Evolutionary conservation across 495 filamentous ascomycete genomes (phyloP).

Genomic region (Aspergillus egyptiacus): DNA sequence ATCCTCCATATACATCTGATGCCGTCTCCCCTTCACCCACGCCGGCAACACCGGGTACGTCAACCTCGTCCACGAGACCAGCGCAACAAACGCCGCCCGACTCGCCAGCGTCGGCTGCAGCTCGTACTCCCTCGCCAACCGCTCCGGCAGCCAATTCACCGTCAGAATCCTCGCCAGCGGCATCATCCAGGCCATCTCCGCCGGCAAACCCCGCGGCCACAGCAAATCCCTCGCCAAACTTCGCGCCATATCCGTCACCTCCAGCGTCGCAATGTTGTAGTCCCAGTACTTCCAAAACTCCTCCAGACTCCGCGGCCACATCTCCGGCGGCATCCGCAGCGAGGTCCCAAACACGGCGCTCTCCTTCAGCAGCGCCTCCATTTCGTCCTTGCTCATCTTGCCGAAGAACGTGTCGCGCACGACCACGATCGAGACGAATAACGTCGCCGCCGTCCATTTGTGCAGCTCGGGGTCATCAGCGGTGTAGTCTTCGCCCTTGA

Average conservation of each 20-base stretch:
- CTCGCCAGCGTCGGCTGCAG: slow-evolving; percentile 4
- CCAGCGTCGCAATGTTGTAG: slow-evolving; percentile 16
- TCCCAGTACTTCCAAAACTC: slow-evolving; percentile 21
- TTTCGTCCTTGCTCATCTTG: slow-evolving; percentile 1
- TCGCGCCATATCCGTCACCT: slow-evolving; percentile 17
- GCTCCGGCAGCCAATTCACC: slow-evolving; percentile 16
- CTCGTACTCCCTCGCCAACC: slow-evolving; percentile 13
- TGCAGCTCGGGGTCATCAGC: slow-evolving; percentile 20
- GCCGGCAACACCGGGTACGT: slow-evolving; percentile 12
- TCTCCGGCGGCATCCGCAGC: slow-evolving; percentile 15
- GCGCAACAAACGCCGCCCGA: slow-evolving; percentile 2
- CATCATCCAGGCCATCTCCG: slow-evolving; percentile 2
- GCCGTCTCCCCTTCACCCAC: slow-evolving; percentile 10
- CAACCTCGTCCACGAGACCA: slow-evolving; percentile 11
- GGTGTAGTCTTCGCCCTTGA: slow-evolving; percentile 17
- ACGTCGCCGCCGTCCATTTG: slow-evolving; percentile 18
- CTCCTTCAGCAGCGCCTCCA: slow-evolving; percentile 14
- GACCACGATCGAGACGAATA: slow-evolving; percentile 12
- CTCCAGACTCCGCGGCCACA: slow-evolving; percentile 15
- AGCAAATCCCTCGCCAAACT: slow-evolving; percentile 13
- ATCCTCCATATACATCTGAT: slow-evolving; percentile 18
- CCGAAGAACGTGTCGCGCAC: slow-evolving; percentile 19
- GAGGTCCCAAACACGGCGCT: slow-evolving; percentile 16
- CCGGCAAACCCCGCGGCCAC: slow-evolving; percentile 12
- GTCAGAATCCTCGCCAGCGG: slow-evolving; percentile 11